These are phyloP conservation scores for Nectriaceae sp. DNA, from an alignment of 2,329 filamentous ascomycete genomes.

Conservation along the genomic window DNA sequence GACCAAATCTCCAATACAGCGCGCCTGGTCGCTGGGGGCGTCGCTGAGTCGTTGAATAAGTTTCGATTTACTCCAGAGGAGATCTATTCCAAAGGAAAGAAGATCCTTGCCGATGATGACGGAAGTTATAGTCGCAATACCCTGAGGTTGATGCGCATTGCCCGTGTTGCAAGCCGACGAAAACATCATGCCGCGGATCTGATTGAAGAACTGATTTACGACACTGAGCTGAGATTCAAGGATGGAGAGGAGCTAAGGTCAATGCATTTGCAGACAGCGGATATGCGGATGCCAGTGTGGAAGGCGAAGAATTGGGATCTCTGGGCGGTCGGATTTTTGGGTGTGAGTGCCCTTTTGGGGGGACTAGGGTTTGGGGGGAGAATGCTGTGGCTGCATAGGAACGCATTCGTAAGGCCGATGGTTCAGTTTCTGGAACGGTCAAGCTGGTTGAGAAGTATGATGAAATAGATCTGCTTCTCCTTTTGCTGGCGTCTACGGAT, in stretches of 20 bases:
- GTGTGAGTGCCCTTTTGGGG: neutral
- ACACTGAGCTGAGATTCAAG: slow-evolving; percentile 22
- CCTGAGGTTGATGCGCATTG: slow-evolving; percentile 36
- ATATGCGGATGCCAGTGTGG: slow-evolving; percentile 38
- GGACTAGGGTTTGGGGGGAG: slow-evolving; percentile 2
- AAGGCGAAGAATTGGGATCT: slow-evolving; percentile 39
- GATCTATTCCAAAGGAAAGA: slow-evolving; percentile 25
- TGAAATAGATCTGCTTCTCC: slow-evolving; percentile 1
- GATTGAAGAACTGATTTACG: slow-evolving; percentile 40
- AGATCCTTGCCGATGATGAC: slow-evolving; percentile 29
- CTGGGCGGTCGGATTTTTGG: slow-evolving; percentile 9
- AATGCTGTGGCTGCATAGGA: slow-evolving; percentile 3
- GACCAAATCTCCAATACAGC: slow-evolving; percentile 39
- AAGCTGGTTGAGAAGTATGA: neutral
- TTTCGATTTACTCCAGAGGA: slow-evolving; percentile 32
- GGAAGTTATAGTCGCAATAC: slow-evolving; percentile 31
- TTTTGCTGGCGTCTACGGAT: no score
- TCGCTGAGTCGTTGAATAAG: slow-evolving; percentile 36
- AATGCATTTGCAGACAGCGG: slow-evolving; percentile 43
- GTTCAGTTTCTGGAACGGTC: neutral
- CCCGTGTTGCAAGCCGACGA: slow-evolving; percentile 33
- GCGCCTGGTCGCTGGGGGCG: slow-evolving; percentile 33
- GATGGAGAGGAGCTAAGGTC: slow-evolving; percentile 22
- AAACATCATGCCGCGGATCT: slow-evolving; percentile 41
- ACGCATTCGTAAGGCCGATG: neutral